Conservation (phyloP, 331 rosid genomes). For the Saraca asoca region DNA sequence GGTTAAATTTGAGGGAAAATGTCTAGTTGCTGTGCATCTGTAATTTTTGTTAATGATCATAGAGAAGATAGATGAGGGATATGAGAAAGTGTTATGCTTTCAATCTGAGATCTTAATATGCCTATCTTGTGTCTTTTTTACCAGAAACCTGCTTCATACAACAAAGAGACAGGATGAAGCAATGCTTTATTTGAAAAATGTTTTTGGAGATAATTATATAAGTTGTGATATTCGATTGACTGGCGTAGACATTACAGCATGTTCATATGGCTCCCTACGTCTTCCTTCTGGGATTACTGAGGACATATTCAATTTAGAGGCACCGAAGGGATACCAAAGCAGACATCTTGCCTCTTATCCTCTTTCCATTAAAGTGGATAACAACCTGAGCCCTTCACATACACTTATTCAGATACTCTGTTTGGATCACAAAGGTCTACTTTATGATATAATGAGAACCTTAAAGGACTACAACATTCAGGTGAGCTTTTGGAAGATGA, state of each 20-base stretch:
- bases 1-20: no score
- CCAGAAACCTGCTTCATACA: conserved; percentile 55
- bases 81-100: neutral
- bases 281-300: conserved; percentile 52
- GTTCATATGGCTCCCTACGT: conserved; percentile 46
- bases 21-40: no score
- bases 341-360: conserved; percentile 41
- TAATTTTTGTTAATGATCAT: no score
- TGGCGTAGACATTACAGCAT: conserved; percentile 45
- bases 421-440: conserved; percentile 61
- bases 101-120: neutral
- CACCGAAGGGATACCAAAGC: conserved; percentile 31
- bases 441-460: conserved; percentile 63
- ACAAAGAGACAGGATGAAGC: conserved; percentile 52
- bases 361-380: conserved; percentile 47
- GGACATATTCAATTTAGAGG: conserved; percentile 55
- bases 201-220: conserved; percentile 37
- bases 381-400: conserved; percentile 57
- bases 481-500: conserved; percentile 32
- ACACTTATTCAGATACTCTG: conserved; percentile 54
- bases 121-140: conserved; percentile 5
- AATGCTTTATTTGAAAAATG: conserved; percentile 36
- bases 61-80: neutral
- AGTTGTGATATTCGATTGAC: conserved; percentile 57
- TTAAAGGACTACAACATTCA: conserved; percentile 61